These are phyloP conservation scores for Sanghuangporus weigelae DNA, from an alignment of 1,284 basidiomycete species.

Conservation along the genomic window DNA sequence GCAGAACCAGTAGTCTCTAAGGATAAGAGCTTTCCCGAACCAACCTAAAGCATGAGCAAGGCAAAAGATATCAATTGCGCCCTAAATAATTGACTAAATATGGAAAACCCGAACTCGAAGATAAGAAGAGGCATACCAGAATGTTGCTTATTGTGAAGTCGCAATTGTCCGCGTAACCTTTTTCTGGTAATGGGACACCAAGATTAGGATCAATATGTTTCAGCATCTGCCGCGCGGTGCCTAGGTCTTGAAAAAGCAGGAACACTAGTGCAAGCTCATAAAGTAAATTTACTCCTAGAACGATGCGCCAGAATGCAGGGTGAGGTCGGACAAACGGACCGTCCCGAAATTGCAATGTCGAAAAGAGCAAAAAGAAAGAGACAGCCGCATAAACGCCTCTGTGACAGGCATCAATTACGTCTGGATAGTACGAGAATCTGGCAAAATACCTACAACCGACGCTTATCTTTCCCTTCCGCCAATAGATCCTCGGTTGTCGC, in stretches of 20 bases:
- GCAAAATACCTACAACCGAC: slow-evolving; percentile 54
- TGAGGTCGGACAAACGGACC: slow-evolving; percentile 75
- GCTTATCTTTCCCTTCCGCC: slow-evolving; percentile 73
- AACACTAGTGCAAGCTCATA: slow-evolving; percentile 80
- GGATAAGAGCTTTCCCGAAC: slow-evolving; percentile 83
- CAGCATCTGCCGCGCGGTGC: slow-evolving; percentile 75
- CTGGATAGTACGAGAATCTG: slow-evolving; percentile 10
- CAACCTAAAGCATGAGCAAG: slow-evolving; percentile 77
- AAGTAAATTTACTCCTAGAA: slow-evolving; percentile 72
- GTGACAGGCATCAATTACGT: slow-evolving; percentile 5
- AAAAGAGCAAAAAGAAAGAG: slow-evolving; percentile 68
- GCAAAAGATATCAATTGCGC: slow-evolving; percentile 79
- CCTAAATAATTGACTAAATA: slow-evolving; percentile 33
- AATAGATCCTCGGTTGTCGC: slow-evolving; percentile 75
- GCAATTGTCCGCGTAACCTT: slow-evolving; percentile 79
- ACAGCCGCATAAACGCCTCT: slow-evolving; percentile 71
- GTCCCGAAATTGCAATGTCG: slow-evolving; percentile 81
- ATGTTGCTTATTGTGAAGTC: slow-evolving; percentile 55
- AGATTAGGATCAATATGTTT: slow-evolving; percentile 65
- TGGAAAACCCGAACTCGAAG: neutral
- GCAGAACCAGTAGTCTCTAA: slow-evolving; percentile 87
- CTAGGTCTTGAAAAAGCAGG: slow-evolving; percentile 75
- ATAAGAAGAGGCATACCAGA: slow-evolving; percentile 47
- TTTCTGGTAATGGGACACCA: slow-evolving; percentile 72
- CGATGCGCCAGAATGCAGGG: slow-evolving; percentile 70